Conservation (phyloP, 2,329 filamentous ascomycete species). For the Alternaria sp. region DNA sequence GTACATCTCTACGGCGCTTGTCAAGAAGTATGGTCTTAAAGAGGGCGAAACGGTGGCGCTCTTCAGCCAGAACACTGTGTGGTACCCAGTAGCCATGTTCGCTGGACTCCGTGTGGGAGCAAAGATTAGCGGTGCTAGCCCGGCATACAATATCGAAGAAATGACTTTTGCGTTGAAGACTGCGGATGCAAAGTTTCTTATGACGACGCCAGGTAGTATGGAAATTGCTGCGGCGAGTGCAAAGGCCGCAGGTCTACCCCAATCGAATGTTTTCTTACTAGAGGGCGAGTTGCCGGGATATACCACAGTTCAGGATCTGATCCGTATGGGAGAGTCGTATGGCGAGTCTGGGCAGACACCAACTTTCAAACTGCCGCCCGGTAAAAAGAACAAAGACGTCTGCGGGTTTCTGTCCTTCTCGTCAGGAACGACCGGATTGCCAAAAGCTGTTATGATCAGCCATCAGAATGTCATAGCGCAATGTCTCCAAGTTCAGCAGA, state of each 20-base stretch:
- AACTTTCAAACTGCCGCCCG: slow-evolving; percentile 60
- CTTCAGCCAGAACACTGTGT: slow-evolving; percentile 72
- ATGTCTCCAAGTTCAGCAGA: slow-evolving; percentile 63
- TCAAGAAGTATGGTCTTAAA: slow-evolving; percentile 63
- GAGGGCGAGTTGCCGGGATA: slow-evolving; percentile 64
- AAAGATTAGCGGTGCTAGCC: slow-evolving; percentile 68
- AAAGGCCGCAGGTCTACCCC: slow-evolving; percentile 62
- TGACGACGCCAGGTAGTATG: slow-evolving; percentile 65
- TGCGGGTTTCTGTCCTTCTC: slow-evolving; percentile 59
- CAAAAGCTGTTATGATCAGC: slow-evolving; percentile 49
- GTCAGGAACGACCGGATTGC: slow-evolving; percentile 50
- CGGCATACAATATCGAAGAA: slow-evolving; percentile 73
- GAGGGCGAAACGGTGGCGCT: slow-evolving; percentile 66
- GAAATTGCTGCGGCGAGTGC: slow-evolving; percentile 65
- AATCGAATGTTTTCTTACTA: slow-evolving; percentile 64
- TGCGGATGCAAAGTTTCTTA: slow-evolving; percentile 65
- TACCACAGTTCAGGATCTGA: slow-evolving; percentile 58
- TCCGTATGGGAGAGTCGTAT: slow-evolving; percentile 54
- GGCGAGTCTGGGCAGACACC: slow-evolving; percentile 56
- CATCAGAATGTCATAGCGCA: slow-evolving; percentile 60
- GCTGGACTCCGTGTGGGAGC: slow-evolving; percentile 64
- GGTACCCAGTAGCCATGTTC: slow-evolving; percentile 72
- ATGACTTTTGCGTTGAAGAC: slow-evolving; percentile 72
- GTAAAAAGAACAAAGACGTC: slow-evolving; percentile 65
- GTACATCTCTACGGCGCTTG: slow-evolving; percentile 68